A percentile compares a stretch with the other conserved stretches of the same genome.
phyloP scores from a whole-genome alignment of 345 rosid genomes.

The Barbarea vulgaris region DNA sequence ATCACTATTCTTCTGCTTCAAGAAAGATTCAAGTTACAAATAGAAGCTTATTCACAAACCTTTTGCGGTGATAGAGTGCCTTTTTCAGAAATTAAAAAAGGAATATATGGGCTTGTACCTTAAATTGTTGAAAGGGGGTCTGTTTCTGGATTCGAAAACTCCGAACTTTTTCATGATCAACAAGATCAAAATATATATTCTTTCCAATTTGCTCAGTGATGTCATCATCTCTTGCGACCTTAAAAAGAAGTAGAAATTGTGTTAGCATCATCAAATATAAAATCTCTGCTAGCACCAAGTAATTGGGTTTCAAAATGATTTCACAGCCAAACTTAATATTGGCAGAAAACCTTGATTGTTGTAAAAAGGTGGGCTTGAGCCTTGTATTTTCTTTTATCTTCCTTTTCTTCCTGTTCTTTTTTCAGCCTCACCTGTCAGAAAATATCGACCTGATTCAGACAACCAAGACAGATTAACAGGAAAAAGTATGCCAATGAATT shows the following conservation, averaged over 20 bases:
- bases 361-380: slow-evolving; percentile 96
- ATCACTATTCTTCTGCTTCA: not conserved
- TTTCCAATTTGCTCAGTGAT: slow-evolving; percentile 84
- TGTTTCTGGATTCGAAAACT: slow-evolving; percentile 94
- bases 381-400: slow-evolving; percentile 80
- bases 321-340: slow-evolving; percentile 9
- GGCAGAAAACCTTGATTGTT: slow-evolving; percentile 71
- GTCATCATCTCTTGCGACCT: slow-evolving; percentile 84
- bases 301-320: not conserved
- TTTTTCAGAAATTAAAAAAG: not conserved
- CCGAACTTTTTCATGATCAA: slow-evolving; percentile 93
- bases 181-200: slow-evolving; percentile 94
- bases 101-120: slow-evolving; percentile 52
- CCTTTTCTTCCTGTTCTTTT: slow-evolving; percentile 96
- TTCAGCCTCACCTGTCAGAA: slow-evolving; percentile 78
- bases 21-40: not conserved
- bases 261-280: slow-evolving; percentile 26
- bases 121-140: slow-evolving; percentile 65
- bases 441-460: slow-evolving; percentile 25
- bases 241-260: slow-evolving; percentile 32
- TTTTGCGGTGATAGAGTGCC: not conserved
- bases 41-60: not conserved
- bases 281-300: slow-evolving; percentile 10
- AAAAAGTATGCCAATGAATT: slow-evolving; percentile 5
- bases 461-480: not conserved